phyloP scores from a whole-genome alignment of 2,329 filamentous ascomycete species.

The Teratosphaeria destructans region DNA sequence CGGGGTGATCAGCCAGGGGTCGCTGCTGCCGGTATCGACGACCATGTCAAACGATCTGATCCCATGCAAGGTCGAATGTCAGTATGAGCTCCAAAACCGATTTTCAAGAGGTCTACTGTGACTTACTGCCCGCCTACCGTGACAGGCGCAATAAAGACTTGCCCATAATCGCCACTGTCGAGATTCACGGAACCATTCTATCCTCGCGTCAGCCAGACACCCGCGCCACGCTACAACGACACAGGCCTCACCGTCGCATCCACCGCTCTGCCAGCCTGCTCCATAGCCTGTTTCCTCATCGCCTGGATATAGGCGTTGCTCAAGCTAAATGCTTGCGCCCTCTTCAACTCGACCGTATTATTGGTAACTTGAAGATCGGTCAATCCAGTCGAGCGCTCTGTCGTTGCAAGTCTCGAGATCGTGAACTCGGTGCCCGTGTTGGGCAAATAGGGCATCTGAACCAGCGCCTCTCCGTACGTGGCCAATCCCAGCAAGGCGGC shows the following conservation, averaged over 20 bases:
- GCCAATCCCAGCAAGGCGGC: background rate
- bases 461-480: background rate
- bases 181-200: conserved; percentile 13
- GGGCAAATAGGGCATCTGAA: background rate
- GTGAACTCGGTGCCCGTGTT: conserved; percentile 5
- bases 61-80: background rate
- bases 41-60: conserved; percentile 24
- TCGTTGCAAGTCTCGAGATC: conserved; percentile 9
- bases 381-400: background rate
- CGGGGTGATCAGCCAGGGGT: conserved; percentile 34
- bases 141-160: conserved; percentile 22
- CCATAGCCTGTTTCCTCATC: conserved; percentile 12
- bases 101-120: background rate
- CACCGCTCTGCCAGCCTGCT: background rate
- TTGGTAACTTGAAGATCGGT: conserved; percentile 15
- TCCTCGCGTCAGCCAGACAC: background rate
- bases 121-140: conserved; percentile 16
- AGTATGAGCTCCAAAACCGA: background rate
- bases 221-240: background rate
- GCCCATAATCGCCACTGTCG: conserved; percentile 14
- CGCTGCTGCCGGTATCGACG: conserved; percentile 40
- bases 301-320: conserved; percentile 19
- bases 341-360: conserved; percentile 15
- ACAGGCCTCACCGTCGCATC: background rate
- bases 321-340: conserved; percentile 9